Percentiles rank a stretch among this genome's conserved stretches.
Conservation (phyloP, 345 rosid genomes). For the Sisymbrium irio region DNA sequence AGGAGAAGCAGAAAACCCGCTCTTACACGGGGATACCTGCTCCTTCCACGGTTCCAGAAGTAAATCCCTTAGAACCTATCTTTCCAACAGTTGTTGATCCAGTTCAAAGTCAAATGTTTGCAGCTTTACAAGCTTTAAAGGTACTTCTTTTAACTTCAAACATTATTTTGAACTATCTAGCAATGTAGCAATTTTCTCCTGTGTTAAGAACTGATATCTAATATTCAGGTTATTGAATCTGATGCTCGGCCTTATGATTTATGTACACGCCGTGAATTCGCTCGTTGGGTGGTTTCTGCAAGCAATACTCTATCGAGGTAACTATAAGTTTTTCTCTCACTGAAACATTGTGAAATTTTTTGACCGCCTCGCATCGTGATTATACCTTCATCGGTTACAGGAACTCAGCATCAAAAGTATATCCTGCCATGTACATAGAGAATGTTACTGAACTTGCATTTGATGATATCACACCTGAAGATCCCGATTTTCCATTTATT, state of each 20-base stretch:
- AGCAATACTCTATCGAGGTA: slow-evolving; percentile 79
- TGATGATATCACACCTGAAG: slow-evolving; percentile 79
- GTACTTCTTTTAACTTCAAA: slow-evolving; percentile 32
- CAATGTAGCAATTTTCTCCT: background rate
- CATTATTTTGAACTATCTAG: background rate
- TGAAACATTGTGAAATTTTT: background rate
- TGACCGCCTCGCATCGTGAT: background rate
- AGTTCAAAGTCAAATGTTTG: slow-evolving; percentile 73
- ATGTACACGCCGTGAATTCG: slow-evolving; percentile 90
- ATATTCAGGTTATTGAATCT: slow-evolving; percentile 72
- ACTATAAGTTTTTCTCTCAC: background rate
- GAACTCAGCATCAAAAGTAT: slow-evolving; percentile 73
- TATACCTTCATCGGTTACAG: slow-evolving; percentile 43
- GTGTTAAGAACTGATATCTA: background rate
- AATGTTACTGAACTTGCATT: slow-evolving; percentile 88
- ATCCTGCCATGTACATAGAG: slow-evolving; percentile 95
- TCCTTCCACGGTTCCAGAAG: slow-evolving; percentile 68
- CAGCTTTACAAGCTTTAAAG: slow-evolving; percentile 85
- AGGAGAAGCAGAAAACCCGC: slow-evolving; percentile 28
- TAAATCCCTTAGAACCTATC: slow-evolving; percentile 58
- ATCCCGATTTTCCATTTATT: slow-evolving; percentile 89
- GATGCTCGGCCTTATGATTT: slow-evolving; percentile 70
- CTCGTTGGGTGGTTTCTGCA: slow-evolving; percentile 88
- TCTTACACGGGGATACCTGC: slow-evolving; percentile 74
- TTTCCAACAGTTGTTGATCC: slow-evolving; percentile 74